These are phyloP conservation scores for Colletotrichum liriopes DNA, from an alignment of 2,329 filamentous ascomycete species.

Conservation along the genomic window DNA sequence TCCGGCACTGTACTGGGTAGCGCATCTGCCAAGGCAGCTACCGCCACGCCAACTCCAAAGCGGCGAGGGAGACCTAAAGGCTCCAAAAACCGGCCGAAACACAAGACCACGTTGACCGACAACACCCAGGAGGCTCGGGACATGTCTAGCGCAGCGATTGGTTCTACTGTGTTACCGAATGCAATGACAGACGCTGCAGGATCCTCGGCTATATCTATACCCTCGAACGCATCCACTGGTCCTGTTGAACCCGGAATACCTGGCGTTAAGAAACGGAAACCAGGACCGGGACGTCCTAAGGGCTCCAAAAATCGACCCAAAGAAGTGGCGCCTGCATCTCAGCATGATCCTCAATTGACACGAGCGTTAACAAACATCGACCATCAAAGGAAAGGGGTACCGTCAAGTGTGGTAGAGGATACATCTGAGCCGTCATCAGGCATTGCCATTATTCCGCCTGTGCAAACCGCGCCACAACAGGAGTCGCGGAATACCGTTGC, in stretches of 20 bases:
- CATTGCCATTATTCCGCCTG: not conserved
- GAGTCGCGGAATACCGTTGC: not conserved
- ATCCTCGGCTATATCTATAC: not conserved
- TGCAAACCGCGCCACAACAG: not conserved
- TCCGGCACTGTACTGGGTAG: not conserved
- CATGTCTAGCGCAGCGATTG: not conserved
- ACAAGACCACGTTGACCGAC: not conserved
- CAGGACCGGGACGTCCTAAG: conserved; percentile 61
- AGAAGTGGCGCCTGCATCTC: conserved; percentile 42
- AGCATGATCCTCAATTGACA: not conserved
- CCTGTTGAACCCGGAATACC: conserved; percentile 42
- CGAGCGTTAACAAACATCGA: not conserved
- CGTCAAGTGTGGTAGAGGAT: not conserved
- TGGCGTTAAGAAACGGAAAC: conserved; percentile 54
- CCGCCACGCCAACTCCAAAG: conserved; percentile 41
- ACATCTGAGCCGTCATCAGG: not conserved
- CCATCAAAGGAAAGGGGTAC: not conserved
- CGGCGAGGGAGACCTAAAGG: conserved; percentile 46
- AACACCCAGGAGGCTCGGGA: not conserved
- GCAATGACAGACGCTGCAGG: not conserved
- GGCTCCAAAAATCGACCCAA: conserved; percentile 67
- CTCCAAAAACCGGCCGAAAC: conserved; percentile 41
- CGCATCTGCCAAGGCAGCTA: not conserved
- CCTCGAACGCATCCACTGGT: not conserved
- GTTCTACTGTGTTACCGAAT: not conserved